phyloP scores from a whole-genome alignment of 2,329 filamentous ascomycete genomes.

The Aspergillus glaucus region DNA sequence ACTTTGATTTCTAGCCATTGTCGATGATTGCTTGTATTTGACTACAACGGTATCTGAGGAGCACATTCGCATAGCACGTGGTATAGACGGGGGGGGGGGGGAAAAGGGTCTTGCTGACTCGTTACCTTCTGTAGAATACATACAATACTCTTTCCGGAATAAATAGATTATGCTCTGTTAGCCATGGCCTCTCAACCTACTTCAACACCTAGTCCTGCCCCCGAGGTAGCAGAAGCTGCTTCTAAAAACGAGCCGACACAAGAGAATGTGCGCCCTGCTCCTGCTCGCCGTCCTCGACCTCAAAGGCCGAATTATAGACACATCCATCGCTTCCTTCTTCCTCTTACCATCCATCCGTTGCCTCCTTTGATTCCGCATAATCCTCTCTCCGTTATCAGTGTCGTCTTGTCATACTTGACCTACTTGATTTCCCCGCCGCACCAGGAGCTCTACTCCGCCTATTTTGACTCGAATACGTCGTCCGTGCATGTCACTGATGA shows the following conservation, averaged over 20 bases:
- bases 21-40: constrained; percentile 52
- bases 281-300: constrained; percentile 22
- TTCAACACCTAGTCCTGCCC: constrained; percentile 12
- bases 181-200: constrained; percentile 23
- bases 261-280: constrained; percentile 16
- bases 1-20: constrained; percentile 48
- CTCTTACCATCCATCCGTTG: constrained; percentile 74
- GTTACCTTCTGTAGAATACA: constrained; percentile 12
- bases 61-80: constrained; percentile 19
- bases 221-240: constrained; percentile 5
- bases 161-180: constrained; percentile 19
- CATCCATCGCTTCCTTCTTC: constrained; percentile 75
- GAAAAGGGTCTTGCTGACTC: constrained; percentile 17
- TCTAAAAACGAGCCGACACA: constrained; percentile 10
- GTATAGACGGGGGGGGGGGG: neutral
- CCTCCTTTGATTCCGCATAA: constrained; percentile 88
- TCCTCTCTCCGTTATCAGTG: constrained; percentile 76
- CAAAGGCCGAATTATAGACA: constrained; percentile 57
- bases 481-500: constrained; percentile 79
- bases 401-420: constrained; percentile 69
- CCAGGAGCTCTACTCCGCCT: constrained; percentile 59
- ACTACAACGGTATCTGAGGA: constrained; percentile 98
- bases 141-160: constrained; percentile 1
- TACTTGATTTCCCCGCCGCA: constrained; percentile 62
- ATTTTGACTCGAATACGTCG: constrained; percentile 74